Percentiles rank a stretch among this genome's conserved stretches.
Evolutionary conservation across 176 grass and related monocot genomes (phyloP).

Genomic region (Microstegium vimineum): DNA sequence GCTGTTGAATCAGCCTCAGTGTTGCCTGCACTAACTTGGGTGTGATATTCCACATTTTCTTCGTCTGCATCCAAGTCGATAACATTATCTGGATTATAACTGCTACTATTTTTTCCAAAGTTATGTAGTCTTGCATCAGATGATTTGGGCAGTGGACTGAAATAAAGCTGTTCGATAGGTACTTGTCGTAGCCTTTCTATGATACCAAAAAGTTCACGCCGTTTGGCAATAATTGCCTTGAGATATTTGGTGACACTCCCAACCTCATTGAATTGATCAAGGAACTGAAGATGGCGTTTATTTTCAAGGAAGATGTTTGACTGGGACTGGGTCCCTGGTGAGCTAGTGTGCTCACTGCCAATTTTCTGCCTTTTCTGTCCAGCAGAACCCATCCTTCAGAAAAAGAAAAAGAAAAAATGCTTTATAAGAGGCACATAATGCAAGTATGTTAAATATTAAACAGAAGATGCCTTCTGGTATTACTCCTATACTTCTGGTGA

Average conservation of each 20-base stretch:
- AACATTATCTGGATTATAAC: conserved; percentile 2
- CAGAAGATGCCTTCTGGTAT: neutral
- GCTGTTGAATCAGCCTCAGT: conserved; percentile 5
- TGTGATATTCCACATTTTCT: neutral
- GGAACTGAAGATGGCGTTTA: conserved; percentile 12
- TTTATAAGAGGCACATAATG: neutral
- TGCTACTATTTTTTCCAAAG: conserved; percentile 1
- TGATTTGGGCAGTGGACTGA: conserved; percentile 5
- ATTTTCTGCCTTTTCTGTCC: conserved; percentile 27
- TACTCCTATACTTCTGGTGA: too few species aligned
- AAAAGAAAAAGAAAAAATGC: neutral
- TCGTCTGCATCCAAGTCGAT: conserved; percentile 18
- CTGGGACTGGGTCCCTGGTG: neutral
- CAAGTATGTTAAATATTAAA: neutral
- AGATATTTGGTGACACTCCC: conserved; percentile 29
- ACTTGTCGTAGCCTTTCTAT: conserved; percentile 23
- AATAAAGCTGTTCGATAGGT: conserved; percentile 8
- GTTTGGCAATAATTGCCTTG: conserved; percentile 26
- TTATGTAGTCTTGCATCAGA: neutral
- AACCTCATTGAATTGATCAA: conserved; percentile 13
- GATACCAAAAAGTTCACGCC: conserved; percentile 12
- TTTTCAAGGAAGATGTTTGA: conserved; percentile 23
- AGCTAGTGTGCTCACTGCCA: neutral
- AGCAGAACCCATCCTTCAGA: conserved; percentile 30
- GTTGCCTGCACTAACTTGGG: conserved; percentile 1